Evolutionary conservation across 768 basidiomycete species (phyloP).

Genomic region (Russula dissimulans): DNA sequence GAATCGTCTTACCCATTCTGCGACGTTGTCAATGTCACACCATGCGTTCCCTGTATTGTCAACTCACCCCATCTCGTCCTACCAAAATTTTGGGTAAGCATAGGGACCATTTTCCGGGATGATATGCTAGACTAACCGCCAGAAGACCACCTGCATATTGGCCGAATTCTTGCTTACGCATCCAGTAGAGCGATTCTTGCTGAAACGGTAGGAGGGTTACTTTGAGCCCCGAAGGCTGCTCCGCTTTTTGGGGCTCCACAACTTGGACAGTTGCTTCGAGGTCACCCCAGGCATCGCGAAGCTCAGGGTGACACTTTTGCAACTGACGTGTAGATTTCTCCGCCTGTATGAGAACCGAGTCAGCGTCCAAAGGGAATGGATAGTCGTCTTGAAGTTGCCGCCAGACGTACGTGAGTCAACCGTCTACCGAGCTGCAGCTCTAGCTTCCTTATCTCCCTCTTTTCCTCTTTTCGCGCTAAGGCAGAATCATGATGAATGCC

Average conservation of each 20-base stretch:
- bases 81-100: slow-evolving; percentile 7
- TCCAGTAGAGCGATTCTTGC: slow-evolving; percentile 90
- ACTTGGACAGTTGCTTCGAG: slow-evolving; percentile 54
- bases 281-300: slow-evolving; percentile 82
- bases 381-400: background rate
- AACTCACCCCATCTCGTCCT: slow-evolving; percentile 88
- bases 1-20: slow-evolving; percentile 94
- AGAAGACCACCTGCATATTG: slow-evolving; percentile 89
- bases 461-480: slow-evolving; percentile 9
- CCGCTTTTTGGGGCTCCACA: slow-evolving; percentile 56
- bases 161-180: slow-evolving; percentile 85
- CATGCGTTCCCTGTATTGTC: background rate
- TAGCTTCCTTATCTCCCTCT: slow-evolving; percentile 28
- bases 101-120: background rate
- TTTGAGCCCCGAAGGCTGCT: slow-evolving; percentile 78
- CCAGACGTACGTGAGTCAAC: slow-evolving; percentile 52
- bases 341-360: slow-evolving; percentile 36
- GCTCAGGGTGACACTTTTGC: slow-evolving; percentile 66
- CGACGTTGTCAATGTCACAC: slow-evolving; percentile 9
- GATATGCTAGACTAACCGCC: slow-evolving; percentile 44
- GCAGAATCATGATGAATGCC: slow-evolving; percentile 11
- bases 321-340: slow-evolving; percentile 61
- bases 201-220: slow-evolving; percentile 89
- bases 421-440: slow-evolving; percentile 56
- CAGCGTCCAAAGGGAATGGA: slow-evolving; percentile 6